phyloP scores from a whole-genome alignment of 2,329 filamentous ascomycete species.

The Colletotrichum sp. region DNA sequence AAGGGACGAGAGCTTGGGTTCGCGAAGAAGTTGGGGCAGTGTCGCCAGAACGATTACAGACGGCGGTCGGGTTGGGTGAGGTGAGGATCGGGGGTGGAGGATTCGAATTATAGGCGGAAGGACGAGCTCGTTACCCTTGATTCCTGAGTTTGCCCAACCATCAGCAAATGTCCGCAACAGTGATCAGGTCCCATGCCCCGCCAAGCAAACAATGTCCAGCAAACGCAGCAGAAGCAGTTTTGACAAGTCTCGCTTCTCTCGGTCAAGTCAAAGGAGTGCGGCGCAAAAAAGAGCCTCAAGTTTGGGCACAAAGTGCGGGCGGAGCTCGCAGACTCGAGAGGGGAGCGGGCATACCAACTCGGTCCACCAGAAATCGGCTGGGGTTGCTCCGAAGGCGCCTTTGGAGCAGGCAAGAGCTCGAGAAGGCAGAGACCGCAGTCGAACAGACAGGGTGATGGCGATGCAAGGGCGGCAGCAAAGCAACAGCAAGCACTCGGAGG shows the following conservation, averaged over 20 bases:
- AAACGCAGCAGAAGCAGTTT: background rate
- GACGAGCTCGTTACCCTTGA: constrained; percentile 17
- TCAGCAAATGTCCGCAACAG: constrained; percentile 15
- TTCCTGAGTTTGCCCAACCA: constrained; percentile 19
- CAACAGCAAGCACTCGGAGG: background rate
- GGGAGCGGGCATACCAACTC: constrained; percentile 22
- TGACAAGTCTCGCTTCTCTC: background rate
- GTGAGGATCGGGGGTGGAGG: background rate
- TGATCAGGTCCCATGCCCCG: background rate
- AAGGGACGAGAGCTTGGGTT: background rate
- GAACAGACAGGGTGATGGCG: background rate
- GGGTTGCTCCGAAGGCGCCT: constrained; percentile 11
- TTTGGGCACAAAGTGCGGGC: background rate
- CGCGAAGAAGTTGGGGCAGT: background rate
- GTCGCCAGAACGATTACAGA: background rate
- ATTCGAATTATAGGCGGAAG: constrained; percentile 4
- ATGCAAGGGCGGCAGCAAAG: background rate
- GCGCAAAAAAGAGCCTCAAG: background rate
- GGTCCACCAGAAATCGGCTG: constrained; percentile 19
- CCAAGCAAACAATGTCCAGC: background rate
- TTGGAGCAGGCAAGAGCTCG: background rate
- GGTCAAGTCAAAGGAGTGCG: background rate
- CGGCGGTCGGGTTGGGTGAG: background rate
- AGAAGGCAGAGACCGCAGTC: background rate
- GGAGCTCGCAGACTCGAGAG: constrained; percentile 2